Conservation (phyloP, 768 basidiomycete species). For the Holtermanniella nyarrowii region DNA sequence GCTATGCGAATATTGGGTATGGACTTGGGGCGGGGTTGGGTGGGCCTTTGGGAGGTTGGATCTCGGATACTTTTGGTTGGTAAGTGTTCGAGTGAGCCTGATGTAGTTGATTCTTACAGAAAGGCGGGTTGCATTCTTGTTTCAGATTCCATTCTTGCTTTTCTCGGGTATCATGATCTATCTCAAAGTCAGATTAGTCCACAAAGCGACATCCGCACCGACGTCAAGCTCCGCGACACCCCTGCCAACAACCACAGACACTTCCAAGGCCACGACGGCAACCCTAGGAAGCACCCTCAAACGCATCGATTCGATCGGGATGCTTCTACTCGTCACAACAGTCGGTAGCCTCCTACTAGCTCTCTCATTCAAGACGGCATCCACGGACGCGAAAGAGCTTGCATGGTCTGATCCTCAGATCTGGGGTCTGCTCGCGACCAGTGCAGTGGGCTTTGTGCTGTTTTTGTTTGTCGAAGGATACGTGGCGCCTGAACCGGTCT, state of each 20-base stretch:
- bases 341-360: constrained; percentile 34
- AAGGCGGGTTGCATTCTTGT: constrained; percentile 49
- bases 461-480: constrained; percentile 74
- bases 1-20: constrained; percentile 49
- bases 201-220: no score
- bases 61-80: constrained; percentile 80
- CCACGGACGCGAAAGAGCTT: constrained; percentile 57
- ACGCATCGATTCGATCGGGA: constrained; percentile 77
- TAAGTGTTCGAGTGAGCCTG: constrained; percentile 39
- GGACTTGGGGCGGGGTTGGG: constrained; percentile 54
- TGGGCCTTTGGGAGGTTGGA: constrained; percentile 43
- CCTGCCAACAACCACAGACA: constrained; percentile 55
- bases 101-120: background rate
- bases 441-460: constrained; percentile 48
- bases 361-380: constrained; percentile 39
- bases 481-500: constrained; percentile 72
- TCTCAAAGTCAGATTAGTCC: constrained; percentile 61
- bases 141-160: constrained; percentile 58
- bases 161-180: constrained; percentile 62
- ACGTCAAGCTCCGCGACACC: no score
- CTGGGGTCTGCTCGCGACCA: constrained; percentile 52
- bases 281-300: constrained; percentile 42
- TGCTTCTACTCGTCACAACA: constrained; percentile 58
- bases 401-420: constrained; percentile 61
- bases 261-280: constrained; percentile 49